A percentile compares a stretch with the other conserved stretches of the same genome.
Evolutionary conservation across 139 green algal species (phyloP).

Genomic region (Cymbomonas tetramitiformis): DNA sequence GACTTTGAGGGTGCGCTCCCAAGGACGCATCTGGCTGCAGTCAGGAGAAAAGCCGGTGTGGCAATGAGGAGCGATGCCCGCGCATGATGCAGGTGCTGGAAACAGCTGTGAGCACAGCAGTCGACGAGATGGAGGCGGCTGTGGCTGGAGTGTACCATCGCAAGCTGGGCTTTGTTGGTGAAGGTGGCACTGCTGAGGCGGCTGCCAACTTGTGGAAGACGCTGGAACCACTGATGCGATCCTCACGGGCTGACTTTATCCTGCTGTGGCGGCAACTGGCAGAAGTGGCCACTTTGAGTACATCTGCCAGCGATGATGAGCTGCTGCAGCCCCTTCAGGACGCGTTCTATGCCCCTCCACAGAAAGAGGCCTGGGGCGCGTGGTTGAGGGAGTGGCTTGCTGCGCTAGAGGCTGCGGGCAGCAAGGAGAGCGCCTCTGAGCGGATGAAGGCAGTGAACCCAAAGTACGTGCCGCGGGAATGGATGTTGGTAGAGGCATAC

Average conservation of each 20-base stretch:
- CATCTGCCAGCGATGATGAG: not conserved
- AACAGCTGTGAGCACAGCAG: no score
- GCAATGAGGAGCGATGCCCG: no score
- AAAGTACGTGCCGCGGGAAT: conserved; percentile 24
- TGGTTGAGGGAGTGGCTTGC: conserved; percentile 2
- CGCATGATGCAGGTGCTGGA: no score
- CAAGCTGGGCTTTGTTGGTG: conserved; percentile 14
- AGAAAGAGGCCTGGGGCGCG: not conserved
- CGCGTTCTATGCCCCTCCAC: conserved; percentile 6
- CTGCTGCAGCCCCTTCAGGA: not conserved
- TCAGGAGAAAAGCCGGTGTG: no score
- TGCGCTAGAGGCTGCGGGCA: conserved; percentile 3
- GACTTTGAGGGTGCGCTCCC: no score
- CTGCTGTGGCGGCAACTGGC: conserved; percentile 14
- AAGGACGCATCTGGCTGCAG: no score
- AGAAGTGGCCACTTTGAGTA: not conserved
- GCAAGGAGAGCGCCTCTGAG: not conserved
- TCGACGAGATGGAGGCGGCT: not conserved
- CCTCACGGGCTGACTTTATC: conserved; percentile 10
- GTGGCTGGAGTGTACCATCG: not conserved
- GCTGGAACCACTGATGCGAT: conserved; percentile 13
- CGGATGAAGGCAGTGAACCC: conserved; percentile 17
- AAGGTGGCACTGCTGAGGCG: not conserved
- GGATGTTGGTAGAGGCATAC: conserved; percentile 24
- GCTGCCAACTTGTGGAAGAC: conserved; percentile 11